Percentiles rank a stretch among this genome's conserved stretches.
Evolutionary conservation across 257 asterid genomes (phyloP).

Genomic region (Nicotiana undulata): DNA sequence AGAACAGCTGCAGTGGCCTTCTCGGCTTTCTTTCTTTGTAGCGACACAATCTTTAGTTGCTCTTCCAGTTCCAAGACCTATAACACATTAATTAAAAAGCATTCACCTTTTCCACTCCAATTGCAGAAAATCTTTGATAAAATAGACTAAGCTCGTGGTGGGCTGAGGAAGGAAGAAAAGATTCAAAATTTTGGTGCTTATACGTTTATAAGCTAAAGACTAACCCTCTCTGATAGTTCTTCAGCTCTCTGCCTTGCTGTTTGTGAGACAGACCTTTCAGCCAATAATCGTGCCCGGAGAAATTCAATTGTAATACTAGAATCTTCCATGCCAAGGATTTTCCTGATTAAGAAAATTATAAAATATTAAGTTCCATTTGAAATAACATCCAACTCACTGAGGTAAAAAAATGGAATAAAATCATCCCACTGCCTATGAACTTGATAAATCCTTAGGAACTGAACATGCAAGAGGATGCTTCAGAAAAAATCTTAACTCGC

Average conservation of each 20-base stretch:
- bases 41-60: constrained; percentile 60
- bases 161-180: not conserved
- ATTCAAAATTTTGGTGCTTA: not conserved
- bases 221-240: constrained; percentile 83
- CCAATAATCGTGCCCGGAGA: constrained; percentile 76
- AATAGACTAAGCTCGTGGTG: not conserved
- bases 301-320: constrained; percentile 69
- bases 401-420: not conserved
- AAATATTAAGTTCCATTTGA: not conserved
- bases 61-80: constrained; percentile 86
- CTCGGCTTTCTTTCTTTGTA: constrained; percentile 87
- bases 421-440: not conserved
- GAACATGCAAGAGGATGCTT: not conserved
- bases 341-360: constrained; percentile 24
- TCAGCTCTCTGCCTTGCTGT: constrained; percentile 80
- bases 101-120: not conserved
- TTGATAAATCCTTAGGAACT: not conserved
- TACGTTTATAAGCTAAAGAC: constrained; percentile 12
- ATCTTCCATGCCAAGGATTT: constrained; percentile 45
- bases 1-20: constrained; percentile 83
- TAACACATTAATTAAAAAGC: not conserved
- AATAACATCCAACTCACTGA: constrained; percentile 9
- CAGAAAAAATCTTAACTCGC: not conserved
- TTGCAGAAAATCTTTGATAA: not conserved
- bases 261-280: constrained; percentile 90